Conservation (phyloP, 805 yeast genomes). For the Kazachstania kunashirensis region DNA sequence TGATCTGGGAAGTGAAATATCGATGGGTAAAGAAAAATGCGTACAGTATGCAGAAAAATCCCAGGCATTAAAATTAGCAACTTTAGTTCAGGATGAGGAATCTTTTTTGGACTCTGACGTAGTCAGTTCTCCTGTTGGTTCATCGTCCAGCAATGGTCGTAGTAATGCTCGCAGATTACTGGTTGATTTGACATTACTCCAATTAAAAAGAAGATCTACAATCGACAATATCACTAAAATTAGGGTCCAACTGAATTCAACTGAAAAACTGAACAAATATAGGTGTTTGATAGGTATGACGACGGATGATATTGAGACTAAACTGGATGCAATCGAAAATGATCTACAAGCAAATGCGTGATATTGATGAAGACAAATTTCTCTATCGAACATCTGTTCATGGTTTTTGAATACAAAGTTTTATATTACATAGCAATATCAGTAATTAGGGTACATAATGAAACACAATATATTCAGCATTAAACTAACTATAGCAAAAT, state of each 20-base stretch:
- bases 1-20: slow-evolving; percentile 1
- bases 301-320: slow-evolving; percentile 68
- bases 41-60: slow-evolving; percentile 43
- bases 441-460: no score
- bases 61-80: slow-evolving; percentile 53
- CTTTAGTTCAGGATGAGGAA: slow-evolving; percentile 49
- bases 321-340: slow-evolving; percentile 67
- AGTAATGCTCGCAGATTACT: slow-evolving; percentile 22
- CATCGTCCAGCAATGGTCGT: neutral
- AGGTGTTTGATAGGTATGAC: slow-evolving; percentile 70
- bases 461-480: no score
- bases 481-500: no score
- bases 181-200: slow-evolving; percentile 42
- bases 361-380: no score
- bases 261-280: slow-evolving; percentile 64
- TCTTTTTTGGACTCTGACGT: slow-evolving; percentile 7
- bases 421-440: no score
- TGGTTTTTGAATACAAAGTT: no score
- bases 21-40: slow-evolving; percentile 5
- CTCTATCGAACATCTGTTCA: no score
- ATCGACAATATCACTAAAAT: slow-evolving; percentile 44
- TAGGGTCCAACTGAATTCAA: slow-evolving; percentile 34
- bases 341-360: slow-evolving; percentile 27
- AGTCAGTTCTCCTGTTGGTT: neutral
- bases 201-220: slow-evolving; percentile 36